A percentile compares a stretch with the other conserved stretches of the same genome.
Conservation (phyloP, 2,329 filamentous ascomycete species). For the Xylaria multiplex region DNA sequence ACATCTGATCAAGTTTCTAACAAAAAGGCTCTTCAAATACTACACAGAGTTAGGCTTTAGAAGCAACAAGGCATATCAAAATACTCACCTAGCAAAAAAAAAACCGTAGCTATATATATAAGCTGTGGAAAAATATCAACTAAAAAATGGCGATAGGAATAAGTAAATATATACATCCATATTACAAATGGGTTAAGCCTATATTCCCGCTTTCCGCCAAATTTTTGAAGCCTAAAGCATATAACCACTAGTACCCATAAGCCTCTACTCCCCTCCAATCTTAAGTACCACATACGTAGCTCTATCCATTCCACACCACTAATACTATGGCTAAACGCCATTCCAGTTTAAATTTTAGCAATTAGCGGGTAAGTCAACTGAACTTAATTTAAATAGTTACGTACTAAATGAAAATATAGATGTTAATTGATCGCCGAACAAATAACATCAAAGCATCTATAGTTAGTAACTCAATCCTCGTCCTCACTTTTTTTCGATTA, state of each 20-base stretch:
- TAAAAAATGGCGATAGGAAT: not conserved
- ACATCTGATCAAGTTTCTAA: not conserved
- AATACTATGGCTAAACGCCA: not conserved
- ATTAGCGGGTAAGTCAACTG: not conserved
- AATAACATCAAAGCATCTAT: not conserved
- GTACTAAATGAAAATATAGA: not conserved
- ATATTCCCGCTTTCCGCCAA: too few relatives aligned
- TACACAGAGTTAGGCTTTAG: not conserved
- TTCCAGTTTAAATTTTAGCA: not conserved
- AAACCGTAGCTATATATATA: not conserved
- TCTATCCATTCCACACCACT: too few relatives aligned
- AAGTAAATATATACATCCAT: too few relatives aligned
- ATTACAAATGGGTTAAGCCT: too few relatives aligned
- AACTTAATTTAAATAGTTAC: not conserved
- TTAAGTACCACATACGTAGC: too few relatives aligned
- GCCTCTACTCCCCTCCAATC: too few relatives aligned
- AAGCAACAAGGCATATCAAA: not conserved
- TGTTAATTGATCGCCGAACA: not conserved
- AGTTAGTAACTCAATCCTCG: not conserved
- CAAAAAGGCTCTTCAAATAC: not conserved
- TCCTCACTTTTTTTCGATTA: not conserved
- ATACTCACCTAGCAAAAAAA: not conserved
- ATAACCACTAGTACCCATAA: too few relatives aligned
- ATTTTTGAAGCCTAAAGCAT: too few relatives aligned
- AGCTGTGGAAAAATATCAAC: not conserved